phyloP scores from a whole-genome alignment of 306 rosid genomes.

The Boehmeria nivea region DNA sequence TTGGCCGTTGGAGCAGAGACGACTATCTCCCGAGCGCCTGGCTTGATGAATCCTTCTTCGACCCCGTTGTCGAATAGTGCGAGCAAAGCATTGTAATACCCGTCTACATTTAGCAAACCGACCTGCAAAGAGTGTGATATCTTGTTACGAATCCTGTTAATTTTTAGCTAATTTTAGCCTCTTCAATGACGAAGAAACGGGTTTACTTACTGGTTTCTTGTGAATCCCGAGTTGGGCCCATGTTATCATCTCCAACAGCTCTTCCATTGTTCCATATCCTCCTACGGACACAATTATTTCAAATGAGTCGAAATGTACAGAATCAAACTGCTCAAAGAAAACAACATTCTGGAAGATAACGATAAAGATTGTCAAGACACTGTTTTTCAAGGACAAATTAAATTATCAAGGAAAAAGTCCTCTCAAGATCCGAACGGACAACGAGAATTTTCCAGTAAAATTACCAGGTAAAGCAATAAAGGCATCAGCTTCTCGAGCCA shows the following conservation, averaged over 20 bases:
- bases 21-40: slow-evolving; percentile 68
- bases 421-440: not conserved
- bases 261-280: slow-evolving; percentile 99
- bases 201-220: slow-evolving; percentile 58
- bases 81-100: slow-evolving; percentile 82
- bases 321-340: slow-evolving; percentile 3
- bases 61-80: slow-evolving; percentile 92
- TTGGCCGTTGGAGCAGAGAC: slow-evolving; percentile 80
- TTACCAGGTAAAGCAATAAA: slow-evolving; percentile 95
- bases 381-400: not conserved
- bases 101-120: slow-evolving; percentile 91
- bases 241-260: slow-evolving; percentile 87
- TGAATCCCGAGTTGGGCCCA: slow-evolving; percentile 98
- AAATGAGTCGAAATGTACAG: not conserved
- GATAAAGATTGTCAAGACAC: not conserved
- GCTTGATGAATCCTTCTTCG: slow-evolving; percentile 85
- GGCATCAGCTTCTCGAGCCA: slow-evolving; percentile 94
- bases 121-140: slow-evolving; percentile 42
- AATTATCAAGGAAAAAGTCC: not conserved
- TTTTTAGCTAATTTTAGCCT: slow-evolving; percentile 3
- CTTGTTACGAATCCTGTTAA: slow-evolving; percentile 16
- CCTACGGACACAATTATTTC: slow-evolving; percentile 34
- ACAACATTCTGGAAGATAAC: not conserved
- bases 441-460: slow-evolving; percentile 15
- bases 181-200: slow-evolving; percentile 12